phyloP scores from a whole-genome alignment of 2,329 filamentous ascomycete species.

The Blastomyces gilchristii region DNA sequence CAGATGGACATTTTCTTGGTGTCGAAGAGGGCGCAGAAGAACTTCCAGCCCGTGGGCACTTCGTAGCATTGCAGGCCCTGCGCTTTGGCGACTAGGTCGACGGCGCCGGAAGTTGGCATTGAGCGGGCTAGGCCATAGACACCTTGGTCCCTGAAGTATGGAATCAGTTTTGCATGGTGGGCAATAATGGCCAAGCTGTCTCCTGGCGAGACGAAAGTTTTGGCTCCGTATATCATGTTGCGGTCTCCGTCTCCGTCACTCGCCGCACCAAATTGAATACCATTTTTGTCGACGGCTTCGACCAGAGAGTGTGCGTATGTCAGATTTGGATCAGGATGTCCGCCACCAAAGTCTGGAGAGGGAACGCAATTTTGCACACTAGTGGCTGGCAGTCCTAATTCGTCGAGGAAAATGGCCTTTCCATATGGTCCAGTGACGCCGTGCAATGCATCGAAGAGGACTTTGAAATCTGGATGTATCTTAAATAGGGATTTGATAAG shows the following conservation, averaged over 20 bases:
- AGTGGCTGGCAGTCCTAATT: slow-evolving; percentile 68
- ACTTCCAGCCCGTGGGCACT: slow-evolving; percentile 98
- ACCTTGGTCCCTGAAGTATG: slow-evolving; percentile 96
- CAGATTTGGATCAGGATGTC: slow-evolving; percentile 95
- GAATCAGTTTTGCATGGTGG: slow-evolving; percentile 90
- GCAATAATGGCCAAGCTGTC: slow-evolving; percentile 97
- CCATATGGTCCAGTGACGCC: slow-evolving; percentile 96
- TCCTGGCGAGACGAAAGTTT: slow-evolving; percentile 90
- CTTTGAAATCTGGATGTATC: slow-evolving; percentile 82
- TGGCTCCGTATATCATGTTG: slow-evolving; percentile 99
- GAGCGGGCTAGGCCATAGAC: slow-evolving; percentile 90
- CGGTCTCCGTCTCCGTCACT: slow-evolving; percentile 96
- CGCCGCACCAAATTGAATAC: slow-evolving; percentile 90
- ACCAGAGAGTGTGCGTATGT: slow-evolving; percentile 94
- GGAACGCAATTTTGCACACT: slow-evolving; percentile 87
- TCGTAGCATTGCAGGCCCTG: slow-evolving; percentile 89
- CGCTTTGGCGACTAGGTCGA: slow-evolving; percentile 91
- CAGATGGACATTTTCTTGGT: slow-evolving; percentile 95
- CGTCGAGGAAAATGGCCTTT: slow-evolving; percentile 85
- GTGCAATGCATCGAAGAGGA: slow-evolving; percentile 88
- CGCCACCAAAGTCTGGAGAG: slow-evolving; percentile 89
- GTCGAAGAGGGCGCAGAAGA: slow-evolving; percentile 94
- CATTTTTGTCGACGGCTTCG: slow-evolving; percentile 80
- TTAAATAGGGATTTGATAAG: slow-evolving; percentile 91
- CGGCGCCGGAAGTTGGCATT: slow-evolving; percentile 93